Evolutionary conservation across 129 eudicot species (phyloP).

Genomic region (Helianthus tuberosus): DNA sequence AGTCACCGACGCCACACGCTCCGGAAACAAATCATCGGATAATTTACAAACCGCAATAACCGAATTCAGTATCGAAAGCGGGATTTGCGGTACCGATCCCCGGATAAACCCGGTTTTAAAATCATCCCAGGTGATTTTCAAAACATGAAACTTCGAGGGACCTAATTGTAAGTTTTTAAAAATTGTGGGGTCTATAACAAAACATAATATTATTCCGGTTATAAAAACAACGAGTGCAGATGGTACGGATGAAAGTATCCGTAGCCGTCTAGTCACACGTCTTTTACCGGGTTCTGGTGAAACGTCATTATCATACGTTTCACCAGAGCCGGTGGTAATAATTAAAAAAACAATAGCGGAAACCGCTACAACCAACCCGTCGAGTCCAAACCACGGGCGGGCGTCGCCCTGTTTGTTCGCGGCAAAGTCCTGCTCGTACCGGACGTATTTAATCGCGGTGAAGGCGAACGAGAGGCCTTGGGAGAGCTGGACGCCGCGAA

Average conservation of each 20-base stretch:
- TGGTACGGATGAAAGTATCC: constrained; percentile 53
- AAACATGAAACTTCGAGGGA: constrained; percentile 56
- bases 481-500: constrained; percentile 80
- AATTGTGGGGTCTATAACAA: constrained; percentile 62
- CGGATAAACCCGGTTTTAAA: constrained; percentile 63
- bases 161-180: constrained; percentile 47
- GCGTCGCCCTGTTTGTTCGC: constrained; percentile 44
- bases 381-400: constrained; percentile 62
- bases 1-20: constrained; percentile 55
- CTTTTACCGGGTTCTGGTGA: not conserved
- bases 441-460: constrained; percentile 72
- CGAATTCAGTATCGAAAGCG: constrained; percentile 63
- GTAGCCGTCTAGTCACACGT: constrained; percentile 28
- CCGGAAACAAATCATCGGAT: constrained; percentile 70
- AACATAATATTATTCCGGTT: constrained; percentile 52
- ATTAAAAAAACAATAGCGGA: constrained; percentile 45
- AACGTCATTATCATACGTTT: not conserved
- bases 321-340: constrained; percentile 63
- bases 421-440: constrained; percentile 64
- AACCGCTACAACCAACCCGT: constrained; percentile 56
- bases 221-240: constrained; percentile 58
- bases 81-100: constrained; percentile 76
- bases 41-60: constrained; percentile 79
- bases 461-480: constrained; percentile 76
- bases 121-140: constrained; percentile 65